Evolutionary conservation across 352 stramenopile species (phyloP).

Genomic region (Phytophthora brassicae): DNA sequence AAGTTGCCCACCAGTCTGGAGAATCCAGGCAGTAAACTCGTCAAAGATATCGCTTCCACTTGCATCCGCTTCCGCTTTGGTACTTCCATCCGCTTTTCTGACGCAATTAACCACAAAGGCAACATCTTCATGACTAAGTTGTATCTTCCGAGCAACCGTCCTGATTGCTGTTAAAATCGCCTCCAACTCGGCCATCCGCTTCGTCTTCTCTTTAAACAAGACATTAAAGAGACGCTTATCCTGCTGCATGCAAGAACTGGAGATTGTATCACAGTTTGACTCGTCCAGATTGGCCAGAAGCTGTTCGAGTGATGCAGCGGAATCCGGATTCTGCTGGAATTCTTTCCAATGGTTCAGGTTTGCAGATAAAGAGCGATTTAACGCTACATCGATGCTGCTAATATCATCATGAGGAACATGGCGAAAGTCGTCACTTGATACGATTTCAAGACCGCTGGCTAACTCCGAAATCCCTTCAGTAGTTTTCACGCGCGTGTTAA

Average conservation of each 20-base stretch:
- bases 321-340: slow-evolving; percentile 28
- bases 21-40: slow-evolving; percentile 36
- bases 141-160: slow-evolving; percentile 39
- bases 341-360: slow-evolving; percentile 30
- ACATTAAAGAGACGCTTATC: slow-evolving; percentile 46
- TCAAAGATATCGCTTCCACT: slow-evolving; percentile 22
- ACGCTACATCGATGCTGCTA: slow-evolving; percentile 15
- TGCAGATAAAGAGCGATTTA: slow-evolving; percentile 5
- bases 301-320: slow-evolving; percentile 9
- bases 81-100: not conserved
- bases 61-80: not conserved
- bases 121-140: slow-evolving; percentile 52
- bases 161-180: slow-evolving; percentile 47
- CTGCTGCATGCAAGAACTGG: slow-evolving; percentile 26
- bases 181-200: slow-evolving; percentile 56
- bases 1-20: slow-evolving; percentile 44
- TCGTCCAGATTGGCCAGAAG: slow-evolving; percentile 24
- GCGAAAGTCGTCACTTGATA: slow-evolving; percentile 39
- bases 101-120: slow-evolving; percentile 29
- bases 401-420: slow-evolving; percentile 42
- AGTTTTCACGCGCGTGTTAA: slow-evolving; percentile 38
- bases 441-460: slow-evolving; percentile 40
- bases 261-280: slow-evolving; percentile 19
- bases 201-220: slow-evolving; percentile 66
- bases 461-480: slow-evolving; percentile 44